Percentiles rank a stretch among this genome's conserved stretches.
These are phyloP conservation scores for Boletellus sp. DNA, from an alignment of 1,284 basidiomycete genomes.

Conservation along the genomic window DNA sequence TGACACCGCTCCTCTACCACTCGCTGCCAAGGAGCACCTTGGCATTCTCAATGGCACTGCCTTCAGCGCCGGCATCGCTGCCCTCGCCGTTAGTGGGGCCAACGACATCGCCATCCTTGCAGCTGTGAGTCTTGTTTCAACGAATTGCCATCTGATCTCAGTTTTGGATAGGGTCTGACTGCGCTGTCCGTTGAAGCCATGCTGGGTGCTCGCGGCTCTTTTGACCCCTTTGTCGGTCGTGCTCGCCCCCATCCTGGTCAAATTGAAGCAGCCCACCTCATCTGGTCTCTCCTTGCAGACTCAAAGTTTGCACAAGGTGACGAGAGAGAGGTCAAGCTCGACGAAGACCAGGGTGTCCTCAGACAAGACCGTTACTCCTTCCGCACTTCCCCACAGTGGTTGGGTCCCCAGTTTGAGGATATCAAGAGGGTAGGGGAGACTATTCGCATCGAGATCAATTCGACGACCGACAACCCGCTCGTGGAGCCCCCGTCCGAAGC, in stretches of 20 bases:
- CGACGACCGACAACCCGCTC: conserved; percentile 43
- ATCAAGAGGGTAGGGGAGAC: conserved; percentile 62
- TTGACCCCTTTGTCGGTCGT: conserved; percentile 75
- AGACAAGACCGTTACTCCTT: conserved; percentile 67
- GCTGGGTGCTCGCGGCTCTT: conserved; percentile 66
- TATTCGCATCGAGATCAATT: conserved; percentile 79
- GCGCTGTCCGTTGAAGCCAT: conserved; percentile 85
- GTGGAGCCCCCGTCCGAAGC: conserved; percentile 23
- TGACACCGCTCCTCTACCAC: conserved; percentile 62
- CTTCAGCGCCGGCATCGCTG: conserved; percentile 65
- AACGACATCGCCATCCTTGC: conserved; percentile 69
- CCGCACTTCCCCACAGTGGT: conserved; percentile 77
- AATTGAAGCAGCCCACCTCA: conserved; percentile 68
- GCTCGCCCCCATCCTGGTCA: conserved; percentile 88
- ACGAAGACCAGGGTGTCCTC: conserved; percentile 67
- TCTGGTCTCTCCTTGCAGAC: conserved; percentile 68
- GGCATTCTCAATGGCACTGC: conserved; percentile 83
- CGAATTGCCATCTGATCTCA: background rate
- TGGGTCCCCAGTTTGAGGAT: conserved; percentile 85
- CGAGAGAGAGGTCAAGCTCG: conserved; percentile 59
- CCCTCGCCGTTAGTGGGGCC: conserved; percentile 68
- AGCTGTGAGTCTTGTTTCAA: conserved; percentile 17
- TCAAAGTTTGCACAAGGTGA: conserved; percentile 61
- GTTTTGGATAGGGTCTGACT: conserved; percentile 58
- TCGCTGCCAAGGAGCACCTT: conserved; percentile 80